These are phyloP conservation scores for Setomelanomma holmii DNA, from an alignment of 2,329 filamentous ascomycete genomes.

Conservation along the genomic window DNA sequence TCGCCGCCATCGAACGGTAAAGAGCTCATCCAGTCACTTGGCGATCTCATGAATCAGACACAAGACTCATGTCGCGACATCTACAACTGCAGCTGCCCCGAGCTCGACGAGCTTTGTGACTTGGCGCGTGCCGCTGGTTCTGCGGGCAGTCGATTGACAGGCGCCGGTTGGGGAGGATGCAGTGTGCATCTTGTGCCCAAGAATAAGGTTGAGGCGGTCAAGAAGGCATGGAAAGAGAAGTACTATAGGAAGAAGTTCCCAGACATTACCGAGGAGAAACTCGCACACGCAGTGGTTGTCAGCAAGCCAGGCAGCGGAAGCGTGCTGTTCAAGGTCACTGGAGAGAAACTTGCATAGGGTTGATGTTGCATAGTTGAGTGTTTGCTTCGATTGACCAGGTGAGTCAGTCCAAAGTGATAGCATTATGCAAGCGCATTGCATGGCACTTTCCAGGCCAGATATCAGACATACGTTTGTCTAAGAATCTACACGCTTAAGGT, in stretches of 20 bases:
- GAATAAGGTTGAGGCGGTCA: constrained; percentile 80
- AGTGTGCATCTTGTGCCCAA: constrained; percentile 90
- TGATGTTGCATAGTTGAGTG: not conserved
- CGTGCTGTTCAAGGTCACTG: constrained; percentile 45
- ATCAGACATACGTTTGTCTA: not conserved
- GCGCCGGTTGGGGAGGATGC: constrained; percentile 96
- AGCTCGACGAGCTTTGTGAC: constrained; percentile 86
- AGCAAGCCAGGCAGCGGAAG: constrained; percentile 82
- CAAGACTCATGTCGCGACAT: constrained; percentile 85
- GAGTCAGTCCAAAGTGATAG: not conserved
- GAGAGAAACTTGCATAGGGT: constrained; percentile 36
- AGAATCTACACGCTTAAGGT: not conserved
- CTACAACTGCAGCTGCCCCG: constrained; percentile 91
- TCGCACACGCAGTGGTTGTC: constrained; percentile 81
- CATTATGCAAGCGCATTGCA: not conserved
- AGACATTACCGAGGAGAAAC: constrained; percentile 73
- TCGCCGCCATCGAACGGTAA: constrained; percentile 56
- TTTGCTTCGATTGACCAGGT: not conserved
- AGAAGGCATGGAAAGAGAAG: constrained; percentile 75
- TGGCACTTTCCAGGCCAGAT: not conserved
- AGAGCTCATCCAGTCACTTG: constrained; percentile 75
- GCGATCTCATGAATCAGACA: constrained; percentile 85
- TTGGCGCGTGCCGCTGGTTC: constrained; percentile 80
- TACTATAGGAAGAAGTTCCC: constrained; percentile 81
- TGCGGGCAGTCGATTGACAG: constrained; percentile 85